phyloP scores from a whole-genome alignment of 805 yeast species.

The Teunomyces gatunensis region DNA sequence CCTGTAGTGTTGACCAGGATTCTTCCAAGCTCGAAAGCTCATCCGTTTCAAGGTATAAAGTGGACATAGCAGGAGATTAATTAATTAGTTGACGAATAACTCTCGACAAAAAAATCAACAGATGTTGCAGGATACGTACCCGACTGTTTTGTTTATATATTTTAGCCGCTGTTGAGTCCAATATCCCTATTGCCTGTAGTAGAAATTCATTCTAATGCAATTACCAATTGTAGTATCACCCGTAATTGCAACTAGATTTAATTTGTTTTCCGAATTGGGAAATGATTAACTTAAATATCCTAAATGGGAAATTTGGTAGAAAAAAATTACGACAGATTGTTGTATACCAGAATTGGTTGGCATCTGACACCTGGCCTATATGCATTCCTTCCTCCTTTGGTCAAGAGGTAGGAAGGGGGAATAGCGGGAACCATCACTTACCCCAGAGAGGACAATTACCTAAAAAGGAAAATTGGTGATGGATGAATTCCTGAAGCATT shows the following conservation, averaged over 20 bases:
- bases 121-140: background rate
- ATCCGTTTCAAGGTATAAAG: constrained; percentile 3
- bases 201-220: background rate
- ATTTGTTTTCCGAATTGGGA: constrained; percentile 8
- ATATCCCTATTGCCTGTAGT: background rate
- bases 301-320: constrained; percentile 4
- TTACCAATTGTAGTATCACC: constrained; percentile 1
- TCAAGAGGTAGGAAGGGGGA: background rate
- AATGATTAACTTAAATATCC: constrained; percentile 3
- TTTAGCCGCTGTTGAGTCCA: background rate
- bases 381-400: background rate
- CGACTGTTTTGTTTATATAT: background rate
- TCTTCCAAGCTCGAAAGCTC: constrained; percentile 23
- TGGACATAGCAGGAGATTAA: background rate
- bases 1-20: constrained; percentile 35
- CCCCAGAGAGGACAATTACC: background rate
- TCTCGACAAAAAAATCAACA: background rate
- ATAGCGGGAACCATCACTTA: background rate
- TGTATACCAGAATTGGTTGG: background rate
- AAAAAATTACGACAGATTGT: background rate
- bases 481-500: background rate
- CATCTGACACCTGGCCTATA: background rate
- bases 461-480: background rate
- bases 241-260: background rate
- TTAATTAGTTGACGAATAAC: background rate